Conservation (phyloP, 176 grass and related monocot species). For the Metroxylon sagu region DNA sequence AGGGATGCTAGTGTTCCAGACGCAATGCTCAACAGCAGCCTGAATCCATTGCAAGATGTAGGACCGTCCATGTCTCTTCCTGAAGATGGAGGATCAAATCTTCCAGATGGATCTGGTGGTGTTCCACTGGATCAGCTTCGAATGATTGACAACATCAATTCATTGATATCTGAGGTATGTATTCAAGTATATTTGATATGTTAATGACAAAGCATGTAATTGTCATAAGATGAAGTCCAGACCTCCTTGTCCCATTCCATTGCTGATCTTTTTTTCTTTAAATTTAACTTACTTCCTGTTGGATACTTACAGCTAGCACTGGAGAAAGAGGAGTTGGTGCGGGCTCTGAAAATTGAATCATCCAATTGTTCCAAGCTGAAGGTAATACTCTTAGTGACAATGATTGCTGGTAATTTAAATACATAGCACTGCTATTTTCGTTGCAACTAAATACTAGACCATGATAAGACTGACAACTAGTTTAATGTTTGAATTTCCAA, state of each 20-base stretch:
- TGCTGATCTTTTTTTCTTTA: background rate
- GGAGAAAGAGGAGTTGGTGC: conserved; percentile 88
- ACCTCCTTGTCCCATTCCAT: background rate
- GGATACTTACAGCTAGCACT: conserved; percentile 65
- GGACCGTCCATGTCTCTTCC: conserved; percentile 30
- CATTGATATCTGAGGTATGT: conserved; percentile 68
- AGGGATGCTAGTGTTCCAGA: conserved; percentile 37
- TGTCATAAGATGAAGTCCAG: no score
- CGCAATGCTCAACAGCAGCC: conserved; percentile 22
- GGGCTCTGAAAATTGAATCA: conserved; percentile 81
- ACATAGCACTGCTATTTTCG: no score
- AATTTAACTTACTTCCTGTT: background rate
- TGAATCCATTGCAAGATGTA: conserved; percentile 35
- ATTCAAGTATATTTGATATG: no score
- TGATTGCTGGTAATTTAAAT: no score
- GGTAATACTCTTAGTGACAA: background rate
- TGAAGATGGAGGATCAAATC: no score
- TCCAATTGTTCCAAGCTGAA: conserved; percentile 97
- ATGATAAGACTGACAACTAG: no score
- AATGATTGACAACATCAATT: conserved; percentile 75
- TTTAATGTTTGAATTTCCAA: no score
- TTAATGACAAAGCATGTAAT: no score
- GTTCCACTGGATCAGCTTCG: conserved; percentile 68
- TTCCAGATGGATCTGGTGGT: conserved; percentile 31
- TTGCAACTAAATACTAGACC: no score